These are phyloP conservation scores for Cryptococcus jaspeensis DNA, from an alignment of 1,284 basidiomycete species.

Conservation along the genomic window DNA sequence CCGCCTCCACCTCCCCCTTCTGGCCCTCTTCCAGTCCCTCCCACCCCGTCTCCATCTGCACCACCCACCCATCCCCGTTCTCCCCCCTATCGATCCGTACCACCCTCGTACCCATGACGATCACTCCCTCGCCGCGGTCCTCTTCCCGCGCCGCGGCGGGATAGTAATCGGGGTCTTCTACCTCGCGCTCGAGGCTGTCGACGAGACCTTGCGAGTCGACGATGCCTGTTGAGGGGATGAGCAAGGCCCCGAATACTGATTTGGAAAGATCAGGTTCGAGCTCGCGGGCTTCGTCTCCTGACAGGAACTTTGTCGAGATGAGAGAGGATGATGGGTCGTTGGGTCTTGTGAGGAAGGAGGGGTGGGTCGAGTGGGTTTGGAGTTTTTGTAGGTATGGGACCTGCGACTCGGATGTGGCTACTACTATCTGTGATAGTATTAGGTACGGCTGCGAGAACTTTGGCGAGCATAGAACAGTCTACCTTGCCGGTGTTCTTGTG, in stretches of 20 bases:
- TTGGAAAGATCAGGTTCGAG: conserved; percentile 78
- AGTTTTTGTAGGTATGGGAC: conserved; percentile 68
- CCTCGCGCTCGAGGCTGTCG: conserved; percentile 74
- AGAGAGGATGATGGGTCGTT: conserved; percentile 40
- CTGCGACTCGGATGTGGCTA: conserved; percentile 66
- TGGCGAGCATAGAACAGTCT: not conserved
- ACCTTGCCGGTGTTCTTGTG: conserved; percentile 76
- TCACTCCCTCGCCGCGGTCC: conserved; percentile 57
- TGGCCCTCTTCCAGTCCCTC: conserved; percentile 44
- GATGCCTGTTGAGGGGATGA: conserved; percentile 86
- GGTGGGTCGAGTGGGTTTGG: conserved; percentile 60
- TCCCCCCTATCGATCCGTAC: conserved; percentile 74
- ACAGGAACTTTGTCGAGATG: conserved; percentile 68
- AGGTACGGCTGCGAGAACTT: not conserved
- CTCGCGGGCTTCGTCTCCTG: conserved; percentile 66
- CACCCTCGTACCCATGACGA: conserved; percentile 78
- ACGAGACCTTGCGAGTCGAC: conserved; percentile 82
- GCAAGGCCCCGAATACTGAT: conserved; percentile 70
- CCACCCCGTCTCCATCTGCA: conserved; percentile 69
- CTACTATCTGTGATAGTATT: conserved; percentile 59
- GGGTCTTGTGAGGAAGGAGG: conserved; percentile 28
- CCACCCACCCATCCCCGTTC: conserved; percentile 56
- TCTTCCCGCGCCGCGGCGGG: conserved; percentile 6
- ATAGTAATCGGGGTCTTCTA: conserved; percentile 52
- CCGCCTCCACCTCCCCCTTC: conserved; percentile 58